Base-by-base conservation (phyloP, 208 protist species). In the Plasmodiophora brassicae region DNA sequence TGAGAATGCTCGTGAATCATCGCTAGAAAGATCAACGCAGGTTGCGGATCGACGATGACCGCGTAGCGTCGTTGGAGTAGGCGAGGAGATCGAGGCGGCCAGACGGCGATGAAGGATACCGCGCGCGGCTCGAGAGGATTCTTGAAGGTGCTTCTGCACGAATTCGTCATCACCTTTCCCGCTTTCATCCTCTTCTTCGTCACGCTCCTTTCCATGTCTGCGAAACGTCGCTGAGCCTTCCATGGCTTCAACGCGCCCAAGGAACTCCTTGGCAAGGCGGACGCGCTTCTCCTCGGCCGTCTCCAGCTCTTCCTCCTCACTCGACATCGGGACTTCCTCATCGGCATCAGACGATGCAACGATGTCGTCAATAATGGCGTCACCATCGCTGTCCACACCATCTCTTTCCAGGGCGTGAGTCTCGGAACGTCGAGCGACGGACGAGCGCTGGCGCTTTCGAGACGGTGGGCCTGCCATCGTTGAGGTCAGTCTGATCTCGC, bases 231-330 rank as follows among this genome's bases (percentile, higher is more conserved):
- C 50, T n/a, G n/a, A n/a, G 50, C 20, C 50, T 57, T 57, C 50
- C 65, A 78, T 44, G n/a, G 32, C 32, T 32, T 78, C 65, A 32
- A 78, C 65, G 10, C n/a, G 32, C 5, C 41, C 5, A 14, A 78
- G 65, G 65, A 36, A 78, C n/a, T 5, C 14, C 41, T 78, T 78
- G 32, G 65, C 65, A n/a, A 78, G 41, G 10, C 65, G 65, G n/a
- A 78, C n/a, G 41, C 65, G 65, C n/a, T 78, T 78, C n/a, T 78
- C 65, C 5, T 78, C 65, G 5, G n/a, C 65, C 5, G 65, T 78
- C n/a, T 78, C 65, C 5, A 44, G 32, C 41, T 78, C 65, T n/a
- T 78, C 65, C 10, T 78, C 65, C 32, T 78, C n/a, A 32, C n/a
- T 32, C 14, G n/a, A 38, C n/a, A 32, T 32, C 10, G n/a, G 32